Base-by-base conservation (phyloP, 805 yeast species). In the Zygoascus bituminiphila region DNA sequence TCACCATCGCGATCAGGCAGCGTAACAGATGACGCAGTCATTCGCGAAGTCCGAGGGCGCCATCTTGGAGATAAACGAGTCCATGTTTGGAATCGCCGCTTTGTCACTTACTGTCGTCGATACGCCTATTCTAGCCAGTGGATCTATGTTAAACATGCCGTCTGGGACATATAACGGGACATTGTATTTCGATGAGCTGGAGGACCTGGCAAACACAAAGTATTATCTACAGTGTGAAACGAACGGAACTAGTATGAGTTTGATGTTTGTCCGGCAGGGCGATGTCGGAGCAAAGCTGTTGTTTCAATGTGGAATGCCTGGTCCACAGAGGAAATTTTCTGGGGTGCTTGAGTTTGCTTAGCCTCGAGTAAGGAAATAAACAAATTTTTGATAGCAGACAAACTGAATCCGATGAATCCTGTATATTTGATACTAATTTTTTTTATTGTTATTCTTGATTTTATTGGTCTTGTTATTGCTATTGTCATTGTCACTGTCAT, bases 11-110 rank as follows among this genome's bases (percentile, higher is more conserved):
- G 10, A 12, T 12, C n/a, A 29, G 10, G 33, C 10, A 12, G 10
- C 33, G 33, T 12, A 17, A 33, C n/a, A 12, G 8, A 19, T 25
- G 29, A 24, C 14, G 20, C 39, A 21, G n/a, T 8, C 20, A 25
- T 41, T 23, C 10, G 17, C 26, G 2, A 45, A 36, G 33, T 20
- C 44, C 25, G 36, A 44, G 10, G 44, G 42, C 12, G 44, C 52
- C 17, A 25, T 26, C 14, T 23, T 51, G 31, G 54, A 51, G 31
- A 26, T 51, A 1, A 26, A 38, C 35, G 45, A 51, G 38, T 48
- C 59, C 31, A 49, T 56, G 46, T 57, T 57, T 43, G 61, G 61
- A 20, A 47, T 57, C 35, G 53, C 58, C 7, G 51, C 59, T 4
- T 45, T 57, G 15, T 47, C 44, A 53, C 29, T 56, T 15, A 43